Conservation (phyloP, 306 rosid genomes). For the Phaseolus lunatus region DNA sequence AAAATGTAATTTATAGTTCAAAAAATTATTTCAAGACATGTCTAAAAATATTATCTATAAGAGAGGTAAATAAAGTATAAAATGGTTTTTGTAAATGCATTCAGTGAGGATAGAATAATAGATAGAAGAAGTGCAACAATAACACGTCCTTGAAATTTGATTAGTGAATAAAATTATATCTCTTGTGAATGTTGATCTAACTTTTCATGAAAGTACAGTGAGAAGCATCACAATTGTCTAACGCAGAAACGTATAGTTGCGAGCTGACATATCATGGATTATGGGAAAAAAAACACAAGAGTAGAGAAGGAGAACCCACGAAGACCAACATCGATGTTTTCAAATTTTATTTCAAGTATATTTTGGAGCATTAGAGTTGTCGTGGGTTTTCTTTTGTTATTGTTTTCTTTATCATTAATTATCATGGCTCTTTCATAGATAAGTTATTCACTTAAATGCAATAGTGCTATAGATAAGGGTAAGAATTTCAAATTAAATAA, state of each 20-base stretch:
- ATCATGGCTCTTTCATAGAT: not conserved
- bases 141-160: slow-evolving; percentile 11
- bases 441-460: not conserved
- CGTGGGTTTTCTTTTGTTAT: no score
- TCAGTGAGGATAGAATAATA: not conserved
- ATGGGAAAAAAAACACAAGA: not conserved
- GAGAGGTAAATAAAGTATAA: no score
- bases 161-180: slow-evolving; percentile 28
- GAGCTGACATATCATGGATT: slow-evolving; percentile 11
- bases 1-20: no score
- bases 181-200: slow-evolving; percentile 26
- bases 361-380: slow-evolving; percentile 18
- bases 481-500: no score
- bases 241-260: not conserved
- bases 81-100: not conserved
- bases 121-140: slow-evolving; percentile 10
- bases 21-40: no score
- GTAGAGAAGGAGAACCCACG: not conserved
- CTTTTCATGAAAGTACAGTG: slow-evolving; percentile 9
- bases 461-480: not conserved
- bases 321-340: slow-evolving; percentile 5
- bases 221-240: slow-evolving; percentile 29
- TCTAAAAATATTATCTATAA: no score
- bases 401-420: no score
- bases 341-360: not conserved